phyloP scores from a whole-genome alignment of 192 early-diverging fungal species.

The Backusella westeae region DNA sequence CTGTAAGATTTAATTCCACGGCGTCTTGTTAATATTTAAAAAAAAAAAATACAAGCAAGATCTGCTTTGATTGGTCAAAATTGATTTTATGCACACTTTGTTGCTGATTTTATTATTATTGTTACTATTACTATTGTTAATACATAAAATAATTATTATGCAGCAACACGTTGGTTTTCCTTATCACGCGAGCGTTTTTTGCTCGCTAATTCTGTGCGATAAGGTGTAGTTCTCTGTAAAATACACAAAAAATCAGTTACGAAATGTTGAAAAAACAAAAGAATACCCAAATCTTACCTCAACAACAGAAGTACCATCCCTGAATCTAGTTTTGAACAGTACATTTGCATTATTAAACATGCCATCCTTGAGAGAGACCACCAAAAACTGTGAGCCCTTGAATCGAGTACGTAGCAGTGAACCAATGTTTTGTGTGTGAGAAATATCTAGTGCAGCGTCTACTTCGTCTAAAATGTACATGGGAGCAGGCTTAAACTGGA shows the following conservation, averaged over 20 bases:
- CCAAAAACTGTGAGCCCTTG: conserved; percentile 95
- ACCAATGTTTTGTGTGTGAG: conserved; percentile 99
- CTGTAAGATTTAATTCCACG: too few relatives aligned
- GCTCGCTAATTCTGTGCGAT: conserved; percentile 3
- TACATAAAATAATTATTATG: background rate
- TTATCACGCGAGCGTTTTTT: background rate
- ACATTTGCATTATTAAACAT: conserved; percentile 99
- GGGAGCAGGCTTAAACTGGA: conserved; percentile 98
- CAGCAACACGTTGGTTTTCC: background rate
- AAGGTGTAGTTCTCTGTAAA: conserved; percentile 5
- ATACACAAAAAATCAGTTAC: background rate
- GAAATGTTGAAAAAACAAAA: background rate
- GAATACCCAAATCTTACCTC: conserved; percentile 44
- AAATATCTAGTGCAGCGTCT: conserved; percentile 95
- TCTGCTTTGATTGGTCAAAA: background rate
- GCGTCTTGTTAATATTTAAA: too few relatives aligned
- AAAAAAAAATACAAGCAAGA: background rate
- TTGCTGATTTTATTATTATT: background rate
- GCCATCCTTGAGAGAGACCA: conserved; percentile 98
- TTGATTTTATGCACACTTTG: background rate
- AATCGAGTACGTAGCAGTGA: conserved; percentile 89
- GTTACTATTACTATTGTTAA: background rate
- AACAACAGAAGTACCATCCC: conserved; percentile 92
- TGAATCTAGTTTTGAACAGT: conserved; percentile 90
- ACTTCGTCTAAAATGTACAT: conserved; percentile 99